These are phyloP conservation scores for Pyrenula massariospora DNA, from an alignment of 495 filamentous ascomycete genomes.

Conservation along the genomic window DNA sequence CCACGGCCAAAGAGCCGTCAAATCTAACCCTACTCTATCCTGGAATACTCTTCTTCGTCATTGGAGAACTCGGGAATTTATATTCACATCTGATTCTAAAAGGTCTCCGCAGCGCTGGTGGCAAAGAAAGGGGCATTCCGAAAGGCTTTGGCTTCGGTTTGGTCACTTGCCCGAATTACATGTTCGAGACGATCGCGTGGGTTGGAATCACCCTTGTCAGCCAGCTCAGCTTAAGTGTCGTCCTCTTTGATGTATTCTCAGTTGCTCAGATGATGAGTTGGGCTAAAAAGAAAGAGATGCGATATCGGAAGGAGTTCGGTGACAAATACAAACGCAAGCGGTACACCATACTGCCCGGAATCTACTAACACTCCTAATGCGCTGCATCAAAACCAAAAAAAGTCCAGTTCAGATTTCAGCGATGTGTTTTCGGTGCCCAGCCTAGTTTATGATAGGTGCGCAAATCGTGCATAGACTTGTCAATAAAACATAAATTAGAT, in stretches of 20 bases:
- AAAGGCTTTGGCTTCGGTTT: constrained; percentile 69
- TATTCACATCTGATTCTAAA: constrained; percentile 66
- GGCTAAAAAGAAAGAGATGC: constrained; percentile 86
- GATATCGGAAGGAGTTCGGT: constrained; percentile 80
- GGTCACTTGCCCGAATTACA: constrained; percentile 95
- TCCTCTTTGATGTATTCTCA: constrained; percentile 59
- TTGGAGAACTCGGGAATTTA: constrained; percentile 71
- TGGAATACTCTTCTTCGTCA: constrained; percentile 56
- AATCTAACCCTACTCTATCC: constrained; percentile 41
- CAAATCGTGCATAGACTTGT: too few relatives aligned
- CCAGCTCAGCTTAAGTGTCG: constrained; percentile 60
- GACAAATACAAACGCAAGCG: constrained; percentile 85
- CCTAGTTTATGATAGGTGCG: too few relatives aligned
- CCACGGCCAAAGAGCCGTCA: constrained; percentile 32
- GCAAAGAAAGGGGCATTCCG: constrained; percentile 79
- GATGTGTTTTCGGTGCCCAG: too few relatives aligned
- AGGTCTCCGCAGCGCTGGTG: constrained; percentile 63
- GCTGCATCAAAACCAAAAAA: too few relatives aligned
- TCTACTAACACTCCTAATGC: constrained; percentile 38
- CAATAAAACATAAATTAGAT: too few relatives aligned
- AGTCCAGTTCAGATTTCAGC: too few relatives aligned
- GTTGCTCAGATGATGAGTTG: constrained; percentile 68
- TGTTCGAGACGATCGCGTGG: constrained; percentile 87
- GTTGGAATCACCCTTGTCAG: constrained; percentile 61
- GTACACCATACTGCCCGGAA: constrained; percentile 63